Evolutionary conservation across 805 yeast genomes (phyloP).

Genomic region (Teunomyces atbi): DNA sequence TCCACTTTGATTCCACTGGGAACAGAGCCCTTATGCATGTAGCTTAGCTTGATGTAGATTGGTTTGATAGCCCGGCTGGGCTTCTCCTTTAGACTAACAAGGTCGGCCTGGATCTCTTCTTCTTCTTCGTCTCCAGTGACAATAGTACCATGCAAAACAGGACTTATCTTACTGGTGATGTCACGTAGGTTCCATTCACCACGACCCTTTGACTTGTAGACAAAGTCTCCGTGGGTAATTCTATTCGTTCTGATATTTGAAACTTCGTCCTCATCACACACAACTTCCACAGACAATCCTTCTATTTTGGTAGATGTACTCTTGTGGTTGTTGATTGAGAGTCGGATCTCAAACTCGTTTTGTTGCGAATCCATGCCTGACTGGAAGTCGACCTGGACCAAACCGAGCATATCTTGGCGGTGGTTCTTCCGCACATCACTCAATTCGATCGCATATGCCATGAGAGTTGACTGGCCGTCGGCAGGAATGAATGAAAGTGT

Average conservation of each 20-base stretch:
- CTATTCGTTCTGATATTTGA: constrained; percentile 54
- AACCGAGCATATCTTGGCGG: constrained; percentile 39
- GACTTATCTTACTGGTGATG: constrained; percentile 61
- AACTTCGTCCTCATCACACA: constrained; percentile 14
- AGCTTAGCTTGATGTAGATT: constrained; percentile 47
- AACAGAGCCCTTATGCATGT: constrained; percentile 62
- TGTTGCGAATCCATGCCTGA: constrained; percentile 50
- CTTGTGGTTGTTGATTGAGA: constrained; percentile 39
- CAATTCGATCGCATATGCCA: constrained; percentile 63
- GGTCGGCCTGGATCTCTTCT: constrained; percentile 9
- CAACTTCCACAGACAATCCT: constrained; percentile 26
- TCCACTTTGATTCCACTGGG: constrained; percentile 77
- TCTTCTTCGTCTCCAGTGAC: constrained; percentile 14
- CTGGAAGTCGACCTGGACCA: constrained; percentile 53
- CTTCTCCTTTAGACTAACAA: constrained; percentile 2
- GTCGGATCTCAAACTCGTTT: constrained; percentile 63
- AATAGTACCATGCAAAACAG: constrained; percentile 63
- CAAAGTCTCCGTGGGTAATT: constrained; percentile 76
- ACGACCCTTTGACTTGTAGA: constrained; percentile 46
- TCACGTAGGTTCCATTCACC: constrained; percentile 68
- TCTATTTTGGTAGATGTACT: constrained; percentile 34
- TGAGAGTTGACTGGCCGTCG: constrained; percentile 68
- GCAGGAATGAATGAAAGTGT: constrained; percentile 77
- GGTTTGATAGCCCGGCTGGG: constrained; percentile 18
- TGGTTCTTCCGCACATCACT: constrained; percentile 20